Evolutionary conservation across 331 rosid genomes (phyloP).

Genomic region (Saraca asoca): DNA sequence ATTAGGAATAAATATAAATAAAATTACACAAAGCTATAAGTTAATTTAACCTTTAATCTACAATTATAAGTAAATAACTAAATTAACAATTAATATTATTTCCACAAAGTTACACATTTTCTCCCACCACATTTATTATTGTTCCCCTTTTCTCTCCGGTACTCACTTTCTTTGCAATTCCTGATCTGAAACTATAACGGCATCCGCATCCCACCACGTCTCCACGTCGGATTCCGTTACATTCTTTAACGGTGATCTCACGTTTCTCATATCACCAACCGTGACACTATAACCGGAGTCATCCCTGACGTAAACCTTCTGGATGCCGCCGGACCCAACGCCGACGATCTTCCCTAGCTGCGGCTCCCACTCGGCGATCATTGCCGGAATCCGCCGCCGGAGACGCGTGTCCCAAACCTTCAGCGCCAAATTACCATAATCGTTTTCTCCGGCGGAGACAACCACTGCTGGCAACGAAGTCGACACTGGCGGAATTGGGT

Average conservation of each 20-base stretch:
- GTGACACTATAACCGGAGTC: slow-evolving; percentile 44
- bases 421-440: slow-evolving; percentile 39
- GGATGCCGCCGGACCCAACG: slow-evolving; percentile 56
- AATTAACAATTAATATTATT: no score
- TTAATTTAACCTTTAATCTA: no score
- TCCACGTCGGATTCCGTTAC: slow-evolving; percentile 57
- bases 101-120: no score
- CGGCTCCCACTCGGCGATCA: slow-evolving; percentile 73
- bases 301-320: slow-evolving; percentile 61
- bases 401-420: slow-evolving; percentile 79
- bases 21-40: no score
- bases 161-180: neutral
- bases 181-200: slow-evolving; percentile 41
- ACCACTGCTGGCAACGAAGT: slow-evolving; percentile 34
- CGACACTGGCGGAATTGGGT: slow-evolving; percentile 22
- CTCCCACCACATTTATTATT: no score
- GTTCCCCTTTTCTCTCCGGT: no score
- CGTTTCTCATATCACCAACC: slow-evolving; percentile 79
- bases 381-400: slow-evolving; percentile 56
- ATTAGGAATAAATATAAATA: no score
- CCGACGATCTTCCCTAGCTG: slow-evolving; percentile 53
- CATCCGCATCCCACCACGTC: slow-evolving; percentile 69
- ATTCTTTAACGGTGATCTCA: slow-evolving; percentile 49
- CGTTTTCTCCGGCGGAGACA: slow-evolving; percentile 34
- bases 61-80: no score